A percentile compares a stretch with the other conserved stretches of the same genome.
These are phyloP conservation scores for Zizania latifolia DNA, from an alignment of 176 grass and related monocot species.

Conservation along the genomic window DNA sequence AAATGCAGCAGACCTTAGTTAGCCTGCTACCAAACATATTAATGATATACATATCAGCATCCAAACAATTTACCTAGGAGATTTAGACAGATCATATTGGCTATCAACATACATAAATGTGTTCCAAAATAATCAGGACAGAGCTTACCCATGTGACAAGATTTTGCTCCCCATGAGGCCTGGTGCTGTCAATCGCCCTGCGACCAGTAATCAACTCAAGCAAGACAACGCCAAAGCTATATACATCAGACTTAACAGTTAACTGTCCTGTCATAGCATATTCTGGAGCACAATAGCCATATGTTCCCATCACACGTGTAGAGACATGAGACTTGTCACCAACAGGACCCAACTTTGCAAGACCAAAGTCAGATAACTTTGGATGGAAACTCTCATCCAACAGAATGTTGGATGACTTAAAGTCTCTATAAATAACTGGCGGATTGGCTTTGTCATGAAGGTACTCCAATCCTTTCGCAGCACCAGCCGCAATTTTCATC, in stretches of 20 bases:
- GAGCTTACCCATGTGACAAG: slow-evolving; percentile 83
- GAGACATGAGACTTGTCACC: slow-evolving; percentile 88
- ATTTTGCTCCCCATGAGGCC: slow-evolving; percentile 74
- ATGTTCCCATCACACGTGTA: slow-evolving; percentile 85
- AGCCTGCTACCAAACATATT: not conserved
- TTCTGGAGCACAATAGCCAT: slow-evolving; percentile 82
- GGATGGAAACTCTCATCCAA: slow-evolving; percentile 67
- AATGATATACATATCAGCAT: not conserved
- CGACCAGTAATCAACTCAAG: slow-evolving; percentile 87
- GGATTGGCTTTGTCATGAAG: slow-evolving; percentile 88
- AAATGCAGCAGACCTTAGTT: not conserved
- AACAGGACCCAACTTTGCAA: slow-evolving; percentile 77
- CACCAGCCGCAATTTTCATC: slow-evolving; percentile 90
- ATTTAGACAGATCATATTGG: not conserved
- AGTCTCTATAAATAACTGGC: slow-evolving; percentile 83
- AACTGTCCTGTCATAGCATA: slow-evolving; percentile 87
- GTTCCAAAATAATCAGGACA: not conserved
- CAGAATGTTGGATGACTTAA: slow-evolving; percentile 85
- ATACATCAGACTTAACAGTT: slow-evolving; percentile 73
- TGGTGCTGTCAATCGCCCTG: slow-evolving; percentile 62
- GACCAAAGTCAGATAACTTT: slow-evolving; percentile 82
- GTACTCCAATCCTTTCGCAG: slow-evolving; percentile 80
- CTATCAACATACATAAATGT: not conserved
- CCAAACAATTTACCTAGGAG: not conserved
- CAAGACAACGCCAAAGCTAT: slow-evolving; percentile 82